These are phyloP conservation scores for Colletotrichum orchidophilum DNA, from an alignment of 2,329 filamentous ascomycete genomes.

Conservation along the genomic window DNA sequence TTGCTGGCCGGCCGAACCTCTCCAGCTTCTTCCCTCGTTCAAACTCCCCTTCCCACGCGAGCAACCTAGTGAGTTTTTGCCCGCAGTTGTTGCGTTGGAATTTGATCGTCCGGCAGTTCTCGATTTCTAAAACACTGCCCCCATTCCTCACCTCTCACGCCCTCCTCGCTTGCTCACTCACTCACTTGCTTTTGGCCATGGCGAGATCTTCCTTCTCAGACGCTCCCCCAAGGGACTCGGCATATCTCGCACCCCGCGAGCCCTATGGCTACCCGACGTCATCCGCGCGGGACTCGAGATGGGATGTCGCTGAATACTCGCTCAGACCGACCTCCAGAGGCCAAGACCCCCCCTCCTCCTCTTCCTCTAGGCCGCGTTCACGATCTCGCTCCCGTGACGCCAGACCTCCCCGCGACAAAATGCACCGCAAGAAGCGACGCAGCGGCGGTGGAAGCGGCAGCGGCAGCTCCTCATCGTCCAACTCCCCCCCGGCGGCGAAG, in stretches of 20 bases:
- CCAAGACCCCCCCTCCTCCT: conserved; percentile 6
- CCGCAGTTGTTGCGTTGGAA: background rate
- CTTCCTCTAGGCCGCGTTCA: conserved; percentile 17
- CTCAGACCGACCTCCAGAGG: conserved; percentile 17
- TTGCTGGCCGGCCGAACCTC: background rate
- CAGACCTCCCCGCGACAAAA: conserved; percentile 1
- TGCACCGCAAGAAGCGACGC: conserved; percentile 23
- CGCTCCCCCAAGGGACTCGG: background rate
- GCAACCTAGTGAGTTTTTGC: background rate
- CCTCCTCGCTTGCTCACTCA: background rate
- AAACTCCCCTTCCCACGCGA: too few relatives aligned
- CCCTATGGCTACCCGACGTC: conserved; percentile 13
- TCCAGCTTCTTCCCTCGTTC: background rate
- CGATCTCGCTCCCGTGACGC: conserved; percentile 19
- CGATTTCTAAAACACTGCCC: background rate
- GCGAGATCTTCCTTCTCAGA: conserved; percentile 15
- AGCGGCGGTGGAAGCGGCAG: background rate
- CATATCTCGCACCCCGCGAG: conserved; percentile 3
- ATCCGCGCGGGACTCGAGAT: conserved; percentile 17
- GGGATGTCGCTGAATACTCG: conserved; percentile 18
- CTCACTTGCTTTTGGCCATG: conserved; percentile 9
- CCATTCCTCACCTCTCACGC: background rate
- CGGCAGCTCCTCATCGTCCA: background rate
- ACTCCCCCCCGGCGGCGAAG: background rate
- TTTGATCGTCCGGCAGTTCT: background rate